Conservation (phyloP, 345 rosid genomes). For the Eutrema yunnanense region DNA sequence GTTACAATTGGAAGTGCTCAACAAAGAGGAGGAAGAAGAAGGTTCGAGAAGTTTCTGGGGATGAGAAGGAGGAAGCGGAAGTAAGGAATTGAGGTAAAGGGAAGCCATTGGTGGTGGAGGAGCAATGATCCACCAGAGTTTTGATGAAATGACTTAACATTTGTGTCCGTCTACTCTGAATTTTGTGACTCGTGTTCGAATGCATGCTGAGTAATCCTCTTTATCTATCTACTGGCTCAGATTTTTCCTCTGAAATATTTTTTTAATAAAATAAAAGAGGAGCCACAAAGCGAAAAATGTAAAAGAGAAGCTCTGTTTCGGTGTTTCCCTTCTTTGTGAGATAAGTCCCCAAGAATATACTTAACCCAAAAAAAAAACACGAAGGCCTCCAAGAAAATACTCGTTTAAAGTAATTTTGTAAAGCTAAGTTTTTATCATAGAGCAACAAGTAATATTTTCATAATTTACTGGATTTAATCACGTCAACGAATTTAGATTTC, state of each 20-base stretch:
- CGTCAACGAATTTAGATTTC: no score
- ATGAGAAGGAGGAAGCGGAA: conserved; percentile 43
- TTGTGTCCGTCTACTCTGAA: conserved; percentile 10
- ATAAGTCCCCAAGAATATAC: no score
- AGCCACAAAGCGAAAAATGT: neutral
- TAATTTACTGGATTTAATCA: no score
- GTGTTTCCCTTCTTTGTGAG: no score
- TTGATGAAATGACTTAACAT: conserved; percentile 7
- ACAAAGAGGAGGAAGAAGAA: conserved; percentile 28
- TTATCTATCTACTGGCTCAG: conserved; percentile 21
- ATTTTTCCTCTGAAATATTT: neutral
- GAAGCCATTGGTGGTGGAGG: conserved; percentile 49
- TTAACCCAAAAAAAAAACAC: no score
- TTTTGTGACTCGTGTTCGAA: neutral
- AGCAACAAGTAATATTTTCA: no score
- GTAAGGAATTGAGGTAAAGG: conserved; percentile 51
- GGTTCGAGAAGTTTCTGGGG: conserved; percentile 41
- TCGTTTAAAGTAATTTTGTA: no score
- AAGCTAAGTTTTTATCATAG: no score
- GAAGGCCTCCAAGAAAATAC: no score
- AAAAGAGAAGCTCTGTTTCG: neutral
- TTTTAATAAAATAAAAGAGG: neutral
- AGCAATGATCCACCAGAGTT: conserved; percentile 18
- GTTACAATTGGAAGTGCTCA: conserved; percentile 9
- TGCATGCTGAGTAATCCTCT: conserved; percentile 22